A percentile compares a stretch with the other conserved stretches of the same genome.
Conservation (phyloP, 1,284 basidiomycete species). For the Crucibulum parvulum region DNA sequence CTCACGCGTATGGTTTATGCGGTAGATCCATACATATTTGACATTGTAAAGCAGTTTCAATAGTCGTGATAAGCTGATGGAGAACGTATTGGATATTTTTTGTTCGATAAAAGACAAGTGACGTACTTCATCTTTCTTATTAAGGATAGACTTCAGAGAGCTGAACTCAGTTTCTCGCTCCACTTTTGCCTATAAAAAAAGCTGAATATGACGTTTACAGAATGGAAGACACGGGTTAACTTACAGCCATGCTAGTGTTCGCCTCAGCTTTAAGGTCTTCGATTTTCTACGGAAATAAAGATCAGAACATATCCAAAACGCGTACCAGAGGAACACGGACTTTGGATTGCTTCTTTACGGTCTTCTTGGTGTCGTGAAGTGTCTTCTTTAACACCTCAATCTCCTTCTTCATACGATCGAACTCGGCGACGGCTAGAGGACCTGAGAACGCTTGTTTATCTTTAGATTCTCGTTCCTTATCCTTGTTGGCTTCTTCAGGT, state of each 20-base stretch:
- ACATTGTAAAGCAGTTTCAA: conserved; percentile 68
- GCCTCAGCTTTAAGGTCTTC: conserved; percentile 55
- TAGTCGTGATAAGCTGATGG: conserved; percentile 53
- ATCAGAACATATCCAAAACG: conserved; percentile 2
- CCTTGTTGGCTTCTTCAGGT: conserved; percentile 9
- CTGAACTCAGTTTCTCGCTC: conserved; percentile 55
- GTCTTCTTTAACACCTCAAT: conserved; percentile 48
- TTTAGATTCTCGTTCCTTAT: conserved; percentile 10
- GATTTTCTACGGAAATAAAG: conserved; percentile 45
- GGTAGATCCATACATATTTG: conserved; percentile 79
- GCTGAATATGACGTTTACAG: not conserved
- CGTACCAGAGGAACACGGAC: conserved; percentile 34
- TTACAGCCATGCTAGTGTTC: conserved; percentile 36
- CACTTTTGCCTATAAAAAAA: conserved; percentile 48
- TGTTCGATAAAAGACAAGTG: not conserved
- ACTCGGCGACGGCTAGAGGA: conserved; percentile 48
- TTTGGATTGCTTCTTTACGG: conserved; percentile 62
- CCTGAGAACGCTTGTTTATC: conserved; percentile 32
- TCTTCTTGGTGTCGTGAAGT: conserved; percentile 56
- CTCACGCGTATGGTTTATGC: conserved; percentile 68
- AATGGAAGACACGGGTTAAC: conserved; percentile 5
- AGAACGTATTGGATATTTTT: conserved; percentile 4
- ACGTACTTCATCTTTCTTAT: conserved; percentile 63
- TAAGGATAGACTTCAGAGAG: conserved; percentile 51
- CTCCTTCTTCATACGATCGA: conserved; percentile 58